phyloP scores from a whole-genome alignment of 2,329 filamentous ascomycete species.

The Colletotrichum eremochloae region DNA sequence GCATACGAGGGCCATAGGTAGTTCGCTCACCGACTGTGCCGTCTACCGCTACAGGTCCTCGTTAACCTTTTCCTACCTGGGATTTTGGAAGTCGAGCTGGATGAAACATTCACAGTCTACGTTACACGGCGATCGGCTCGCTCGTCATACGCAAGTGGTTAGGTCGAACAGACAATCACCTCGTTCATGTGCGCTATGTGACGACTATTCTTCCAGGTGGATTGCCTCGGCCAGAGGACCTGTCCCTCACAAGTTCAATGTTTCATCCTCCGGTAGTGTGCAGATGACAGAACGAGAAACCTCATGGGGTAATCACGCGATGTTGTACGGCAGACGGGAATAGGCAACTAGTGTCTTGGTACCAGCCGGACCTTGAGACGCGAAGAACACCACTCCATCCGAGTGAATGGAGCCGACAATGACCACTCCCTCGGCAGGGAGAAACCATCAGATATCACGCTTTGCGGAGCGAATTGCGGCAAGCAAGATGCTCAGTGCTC shows the following conservation, averaged over 20 bases:
- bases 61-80: conserved; percentile 57
- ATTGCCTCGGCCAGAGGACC: neutral
- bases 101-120: conserved; percentile 22
- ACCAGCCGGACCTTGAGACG: neutral
- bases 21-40: neutral
- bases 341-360: conserved; percentile 2
- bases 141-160: conserved; percentile 20
- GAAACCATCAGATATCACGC: neutral
- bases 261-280: conserved; percentile 24
- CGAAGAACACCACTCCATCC: neutral
- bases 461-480: neutral
- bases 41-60: conserved; percentile 43
- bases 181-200: conserved; percentile 25
- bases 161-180: conserved; percentile 10
- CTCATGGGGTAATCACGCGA: conserved; percentile 31
- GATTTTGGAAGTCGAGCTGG: conserved; percentile 46
- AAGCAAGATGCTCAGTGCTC: neutral
- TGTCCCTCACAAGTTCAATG: neutral
- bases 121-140: conserved; percentile 20
- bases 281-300: conserved; percentile 21
- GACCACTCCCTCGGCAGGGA: too few relatives aligned
- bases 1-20: neutral
- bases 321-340: conserved; percentile 26
- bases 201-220: conserved; percentile 2
- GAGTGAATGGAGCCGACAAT: neutral